phyloP scores from a whole-genome alignment of 208 protist species.

The Trichomonas gallinae region DNA sequence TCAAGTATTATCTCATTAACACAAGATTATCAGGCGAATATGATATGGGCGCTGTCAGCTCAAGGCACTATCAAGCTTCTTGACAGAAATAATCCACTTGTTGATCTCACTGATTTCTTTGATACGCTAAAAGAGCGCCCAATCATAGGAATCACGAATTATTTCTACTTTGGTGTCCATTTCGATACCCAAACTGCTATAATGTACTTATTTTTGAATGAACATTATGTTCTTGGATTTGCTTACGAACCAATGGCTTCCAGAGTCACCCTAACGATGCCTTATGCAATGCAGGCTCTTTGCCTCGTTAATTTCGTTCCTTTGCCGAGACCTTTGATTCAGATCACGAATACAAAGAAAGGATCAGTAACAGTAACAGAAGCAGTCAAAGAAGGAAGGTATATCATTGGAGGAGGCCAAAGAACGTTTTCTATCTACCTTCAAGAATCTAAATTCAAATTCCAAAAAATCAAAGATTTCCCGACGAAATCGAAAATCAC shows the following conservation, averaged over 20 bases:
- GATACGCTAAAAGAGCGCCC: background rate
- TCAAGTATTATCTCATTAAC: background rate
- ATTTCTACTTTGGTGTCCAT: background rate
- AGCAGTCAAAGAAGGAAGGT: background rate
- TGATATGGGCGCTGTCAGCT: background rate
- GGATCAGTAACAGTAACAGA: background rate
- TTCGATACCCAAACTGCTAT: background rate
- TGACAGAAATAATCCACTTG: background rate
- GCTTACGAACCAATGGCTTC: background rate
- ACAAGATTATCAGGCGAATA: background rate
- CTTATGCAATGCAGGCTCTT: background rate
- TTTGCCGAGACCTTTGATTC: no score
- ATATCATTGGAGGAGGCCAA: background rate
- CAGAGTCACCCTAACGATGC: background rate
- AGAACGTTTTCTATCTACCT: background rate
- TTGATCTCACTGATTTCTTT: background rate
- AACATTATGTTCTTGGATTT: constrained; percentile 12
- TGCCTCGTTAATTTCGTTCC: background rate
- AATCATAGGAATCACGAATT: background rate
- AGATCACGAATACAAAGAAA: background rate
- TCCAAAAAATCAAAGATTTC: background rate
- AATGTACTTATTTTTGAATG: background rate
- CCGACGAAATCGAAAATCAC: background rate
- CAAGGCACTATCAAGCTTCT: background rate
- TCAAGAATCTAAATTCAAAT: background rate